A percentile compares a stretch with the other conserved stretches of the same genome.
phyloP scores from a whole-genome alignment of 352 stramenopile genomes.

The Phytophthora constricta region DNA sequence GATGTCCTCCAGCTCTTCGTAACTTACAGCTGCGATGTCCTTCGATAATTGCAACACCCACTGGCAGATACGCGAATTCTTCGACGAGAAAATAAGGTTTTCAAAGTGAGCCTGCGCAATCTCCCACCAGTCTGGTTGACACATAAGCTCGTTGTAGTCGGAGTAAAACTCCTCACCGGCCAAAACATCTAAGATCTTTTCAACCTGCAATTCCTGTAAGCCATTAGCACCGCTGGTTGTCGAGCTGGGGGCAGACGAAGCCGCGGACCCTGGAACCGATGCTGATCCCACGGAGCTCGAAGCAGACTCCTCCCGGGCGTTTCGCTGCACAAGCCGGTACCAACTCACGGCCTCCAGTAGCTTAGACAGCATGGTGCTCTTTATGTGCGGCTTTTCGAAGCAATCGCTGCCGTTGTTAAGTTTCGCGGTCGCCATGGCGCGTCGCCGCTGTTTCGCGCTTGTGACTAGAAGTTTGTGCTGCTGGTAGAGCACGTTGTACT shows the following conservation, averaged over 20 bases:
- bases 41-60: constrained; percentile 70
- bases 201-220: constrained; percentile 72
- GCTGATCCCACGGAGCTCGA: constrained; percentile 49
- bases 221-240: constrained; percentile 23
- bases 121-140: constrained; percentile 79
- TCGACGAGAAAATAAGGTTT: constrained; percentile 79
- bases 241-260: constrained; percentile 37
- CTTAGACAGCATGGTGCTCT: constrained; percentile 72
- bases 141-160: constrained; percentile 85
- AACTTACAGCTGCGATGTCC: constrained; percentile 64
- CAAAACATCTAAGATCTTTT: constrained; percentile 78
- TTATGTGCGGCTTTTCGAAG: constrained; percentile 63
- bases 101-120: constrained; percentile 88
- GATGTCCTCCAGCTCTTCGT: constrained; percentile 65
- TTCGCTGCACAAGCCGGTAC: constrained; percentile 87
- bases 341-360: constrained; percentile 85
- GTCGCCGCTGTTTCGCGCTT: constrained; percentile 52
- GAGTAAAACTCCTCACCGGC: constrained; percentile 85
- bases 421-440: constrained; percentile 58
- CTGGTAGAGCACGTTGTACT: constrained; percentile 67
- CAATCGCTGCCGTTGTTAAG: constrained; percentile 69
- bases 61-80: constrained; percentile 74
- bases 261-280: constrained; percentile 25
- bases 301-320: constrained; percentile 67
- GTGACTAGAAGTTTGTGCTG: constrained; percentile 62